Percentiles rank a stretch among this genome's conserved stretches.
Conservation (phyloP, 495 filamentous ascomycete species). For the Rusavskia elegans region DNA sequence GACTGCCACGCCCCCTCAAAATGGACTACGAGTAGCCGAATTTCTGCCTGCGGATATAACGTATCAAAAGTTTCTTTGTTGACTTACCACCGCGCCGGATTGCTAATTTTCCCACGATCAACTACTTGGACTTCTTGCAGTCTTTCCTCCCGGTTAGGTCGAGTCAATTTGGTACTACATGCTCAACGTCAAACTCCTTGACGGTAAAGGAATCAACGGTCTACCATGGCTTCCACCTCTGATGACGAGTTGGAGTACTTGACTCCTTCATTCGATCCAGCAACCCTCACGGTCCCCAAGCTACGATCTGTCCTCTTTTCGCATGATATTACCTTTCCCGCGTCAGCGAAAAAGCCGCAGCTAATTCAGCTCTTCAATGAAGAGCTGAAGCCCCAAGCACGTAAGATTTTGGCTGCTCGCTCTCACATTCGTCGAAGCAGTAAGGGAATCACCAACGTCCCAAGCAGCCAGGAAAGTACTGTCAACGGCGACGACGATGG, state of each 20-base stretch:
- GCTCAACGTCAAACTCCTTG: too few relatives aligned
- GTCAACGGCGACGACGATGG: conserved; percentile 31
- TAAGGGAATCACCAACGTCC: conserved; percentile 70
- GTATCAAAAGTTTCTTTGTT: too few relatives aligned
- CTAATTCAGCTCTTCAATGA: conserved; percentile 72
- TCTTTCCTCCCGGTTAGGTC: too few relatives aligned
- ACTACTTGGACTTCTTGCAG: too few relatives aligned
- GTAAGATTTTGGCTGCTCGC: conserved; percentile 55
- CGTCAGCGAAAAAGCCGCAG: conserved; percentile 75
- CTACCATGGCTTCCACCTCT: conserved; percentile 39
- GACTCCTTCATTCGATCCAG: conserved; percentile 67
- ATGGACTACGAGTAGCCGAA: too few relatives aligned
- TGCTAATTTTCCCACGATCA: too few relatives aligned
- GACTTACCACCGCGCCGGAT: too few relatives aligned
- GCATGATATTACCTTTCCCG: conserved; percentile 69
- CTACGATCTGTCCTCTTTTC: conserved; percentile 79
- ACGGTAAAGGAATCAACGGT: too few relatives aligned
- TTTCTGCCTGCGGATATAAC: too few relatives aligned
- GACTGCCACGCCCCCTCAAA: too few relatives aligned
- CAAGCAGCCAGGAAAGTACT: conserved; percentile 35
- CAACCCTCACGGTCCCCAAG: conserved; percentile 64
- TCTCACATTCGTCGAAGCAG: conserved; percentile 65
- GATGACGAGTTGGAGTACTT: conserved; percentile 64
- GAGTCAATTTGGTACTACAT: too few relatives aligned
- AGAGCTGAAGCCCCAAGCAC: conserved; percentile 60